Evolutionary conservation across 306 rosid species (phyloP), one percentile per base, ranked within the genome.

Genomic region (Vigna angularis): DNA sequence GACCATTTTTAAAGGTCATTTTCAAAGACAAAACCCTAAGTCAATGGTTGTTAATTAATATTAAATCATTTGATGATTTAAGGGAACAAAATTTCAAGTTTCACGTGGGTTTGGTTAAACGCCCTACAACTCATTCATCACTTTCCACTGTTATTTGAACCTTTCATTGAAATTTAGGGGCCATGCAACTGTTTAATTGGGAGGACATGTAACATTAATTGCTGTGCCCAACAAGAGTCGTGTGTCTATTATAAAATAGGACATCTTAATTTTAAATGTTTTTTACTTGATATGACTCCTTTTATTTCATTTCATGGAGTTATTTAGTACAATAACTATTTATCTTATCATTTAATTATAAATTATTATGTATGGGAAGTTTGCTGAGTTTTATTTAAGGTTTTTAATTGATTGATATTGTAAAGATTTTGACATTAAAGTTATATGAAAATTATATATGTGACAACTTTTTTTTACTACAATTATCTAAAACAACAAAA

Each of bases 21-120:
- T 79, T 81, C 86, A 74, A 70, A 70, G 73, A 74, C 47, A 42
- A 72, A 59, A 52, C 63, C 14, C 61, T 10, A 32, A 79, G 87
- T 86, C 90, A 85, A 83, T 42, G 77, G 75, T 80, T 64, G 85
- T 55, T 84, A 66, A 63, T 9, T 84, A 68, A 64, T 11, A 55
- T 65, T 62, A 68, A 48, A 30, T 73, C 55, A 24, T 66, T 62
- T 40, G 20, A 81, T 67, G 53, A 75, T 78, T 72, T 66, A 57
- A 58, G 36, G 79, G 55, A 26, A 55, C 6, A 30, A 70, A 72
- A 82, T 63, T 63, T 75, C 72, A 63, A 57, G 56, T 73, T 74
- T 74, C 80, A 73, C 78, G 70, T 51, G 55, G 77, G 69, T 72
- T 82, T 66, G 82, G 74, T 78, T 65, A 51, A 76, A 51, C 34